A percentile compares a stretch with the other conserved stretches of the same genome.
phyloP scores from a whole-genome alignment of 805 yeast species.

The Candida odintsovae region DNA sequence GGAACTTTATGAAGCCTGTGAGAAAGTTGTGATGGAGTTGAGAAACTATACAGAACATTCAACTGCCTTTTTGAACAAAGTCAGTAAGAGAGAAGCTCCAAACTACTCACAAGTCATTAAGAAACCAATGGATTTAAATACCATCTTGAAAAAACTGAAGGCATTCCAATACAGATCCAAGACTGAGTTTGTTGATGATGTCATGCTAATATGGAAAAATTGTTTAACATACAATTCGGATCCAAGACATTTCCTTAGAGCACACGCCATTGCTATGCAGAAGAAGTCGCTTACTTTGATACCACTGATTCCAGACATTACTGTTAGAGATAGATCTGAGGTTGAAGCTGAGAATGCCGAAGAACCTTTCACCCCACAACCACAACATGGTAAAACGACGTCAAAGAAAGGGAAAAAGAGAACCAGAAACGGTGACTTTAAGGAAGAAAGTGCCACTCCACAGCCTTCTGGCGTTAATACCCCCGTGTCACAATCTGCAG shows the following conservation, averaged over 20 bases:
- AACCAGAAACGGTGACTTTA: constrained; percentile 30
- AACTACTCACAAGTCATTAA: constrained; percentile 87
- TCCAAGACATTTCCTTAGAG: constrained; percentile 85
- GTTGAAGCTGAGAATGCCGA: constrained; percentile 44
- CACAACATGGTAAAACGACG: constrained; percentile 25
- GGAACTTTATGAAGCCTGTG: constrained; percentile 95
- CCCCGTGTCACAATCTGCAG: background rate
- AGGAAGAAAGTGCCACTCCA: constrained; percentile 20
- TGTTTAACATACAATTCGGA: constrained; percentile 92
- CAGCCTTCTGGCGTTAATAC: constrained; percentile 2
- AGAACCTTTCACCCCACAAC: constrained; percentile 16
- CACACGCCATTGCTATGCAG: constrained; percentile 95
- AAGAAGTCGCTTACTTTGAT: constrained; percentile 70
- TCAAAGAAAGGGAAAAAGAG: constrained; percentile 36
- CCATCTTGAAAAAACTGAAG: constrained; percentile 87
- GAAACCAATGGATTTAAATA: constrained; percentile 93
- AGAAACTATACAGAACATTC: constrained; percentile 94
- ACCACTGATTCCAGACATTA: constrained; percentile 87
- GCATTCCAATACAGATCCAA: constrained; percentile 77
- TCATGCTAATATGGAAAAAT: constrained; percentile 93
- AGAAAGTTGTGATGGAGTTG: constrained; percentile 84
- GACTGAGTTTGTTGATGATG: constrained; percentile 87
- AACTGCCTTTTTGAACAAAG: constrained; percentile 90
- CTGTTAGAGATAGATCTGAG: constrained; percentile 65
- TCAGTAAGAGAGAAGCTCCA: constrained; percentile 97